Percentiles rank a stretch among this genome's conserved stretches.
Conservation (phyloP, 306 rosid genomes). For the Purshia tridentata region DNA sequence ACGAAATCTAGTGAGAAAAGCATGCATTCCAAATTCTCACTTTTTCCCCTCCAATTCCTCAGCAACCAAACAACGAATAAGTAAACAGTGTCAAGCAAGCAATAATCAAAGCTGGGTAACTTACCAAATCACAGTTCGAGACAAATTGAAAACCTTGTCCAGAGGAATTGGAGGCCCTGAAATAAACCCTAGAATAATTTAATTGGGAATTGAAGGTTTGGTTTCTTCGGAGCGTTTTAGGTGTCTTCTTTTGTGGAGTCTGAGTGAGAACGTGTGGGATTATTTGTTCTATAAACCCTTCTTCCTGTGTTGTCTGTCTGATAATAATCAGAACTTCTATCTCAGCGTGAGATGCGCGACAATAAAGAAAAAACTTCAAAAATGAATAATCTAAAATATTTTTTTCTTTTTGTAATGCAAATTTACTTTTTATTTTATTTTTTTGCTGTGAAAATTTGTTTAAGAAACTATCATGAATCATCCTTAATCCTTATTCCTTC, state of each 20-base stretch:
- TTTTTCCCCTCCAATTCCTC: background rate
- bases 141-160: background rate
- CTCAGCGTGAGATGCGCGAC: background rate
- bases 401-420: background rate
- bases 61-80: background rate
- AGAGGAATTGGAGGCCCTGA: background rate
- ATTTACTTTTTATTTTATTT: background rate
- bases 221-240: background rate
- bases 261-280: background rate
- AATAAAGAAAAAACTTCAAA: background rate
- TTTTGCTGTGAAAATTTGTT: too few species aligned
- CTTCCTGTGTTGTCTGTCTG: background rate
- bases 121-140: background rate
- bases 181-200: background rate
- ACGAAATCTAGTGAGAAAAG: too few species aligned
- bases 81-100: background rate
- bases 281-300: background rate
- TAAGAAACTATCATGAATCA: too few species aligned
- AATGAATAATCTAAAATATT: background rate
- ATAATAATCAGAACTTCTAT: conserved; percentile 1
- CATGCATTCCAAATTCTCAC: too few species aligned
- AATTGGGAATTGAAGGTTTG: background rate
- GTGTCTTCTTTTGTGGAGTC: background rate
- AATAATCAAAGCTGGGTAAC: background rate
- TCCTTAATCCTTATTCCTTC: too few species aligned